Evolutionary conservation across 1,139 yeast species (phyloP), one percentile per base, ranked within the genome.

Genomic region (Protomyces lactucae-debilis): DNA sequence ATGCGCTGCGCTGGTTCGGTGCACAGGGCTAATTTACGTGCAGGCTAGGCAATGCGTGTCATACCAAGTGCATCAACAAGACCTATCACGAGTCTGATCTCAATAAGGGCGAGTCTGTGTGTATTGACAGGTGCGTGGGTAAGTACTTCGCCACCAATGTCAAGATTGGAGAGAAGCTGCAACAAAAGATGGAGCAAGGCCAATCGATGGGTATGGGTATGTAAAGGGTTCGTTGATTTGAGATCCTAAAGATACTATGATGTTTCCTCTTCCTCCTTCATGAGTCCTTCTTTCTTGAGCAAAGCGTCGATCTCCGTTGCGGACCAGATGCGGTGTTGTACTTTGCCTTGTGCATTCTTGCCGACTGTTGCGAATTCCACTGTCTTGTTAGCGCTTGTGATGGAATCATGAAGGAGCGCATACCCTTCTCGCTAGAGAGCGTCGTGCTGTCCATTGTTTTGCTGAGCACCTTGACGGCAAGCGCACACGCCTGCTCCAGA

Each of bases 61-160:
- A 93, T 77, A 77, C 80, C 72, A 93, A 93, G 79, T 93, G 99
- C 79, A 88, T 93, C 75, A 75, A 75, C 70, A 57, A 71, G 64
- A 79, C 78, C 73, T 92, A 92, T 79, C 74, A 76, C 66, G 95
- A 89, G 67, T 88, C 93, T 65, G 95, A 87, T 40, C 81, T 93
- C 70, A 83, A 82, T 78, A 90, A 89, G 80, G 85, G 82, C 73
- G 99, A 93, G 78, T 85, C 93, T 56, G 81, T 89, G 66, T 93
- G 99, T 77, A 82, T 95, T 71, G 99, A 93, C 79, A 86, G 99
- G 81, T 93, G 99, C 80, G 99, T 93, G 68, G 85, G 96, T 72
- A 93, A 93, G 78, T 93, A 93, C 78, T 95, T 95, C 72, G 97
- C 91, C 73, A 91, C 96, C 70, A 93, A 93, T 76, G 95, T 90